Evolutionary conservation across 2,329 filamentous ascomycete genomes (phyloP), one percentile per base, ranked within the genome.

Genomic region (Escovopsis weberi): DNA sequence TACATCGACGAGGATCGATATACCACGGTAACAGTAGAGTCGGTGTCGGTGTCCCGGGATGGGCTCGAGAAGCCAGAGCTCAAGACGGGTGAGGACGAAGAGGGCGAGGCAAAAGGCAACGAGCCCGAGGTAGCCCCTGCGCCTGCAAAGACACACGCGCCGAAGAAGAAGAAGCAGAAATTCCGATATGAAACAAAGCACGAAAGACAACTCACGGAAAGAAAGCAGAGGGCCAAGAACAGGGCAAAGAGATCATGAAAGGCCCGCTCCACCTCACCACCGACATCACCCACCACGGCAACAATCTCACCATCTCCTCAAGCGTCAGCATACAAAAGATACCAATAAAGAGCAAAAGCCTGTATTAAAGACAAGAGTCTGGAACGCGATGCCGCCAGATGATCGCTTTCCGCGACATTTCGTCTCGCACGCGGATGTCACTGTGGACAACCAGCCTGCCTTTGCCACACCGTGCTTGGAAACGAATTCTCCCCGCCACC

Each of bases 1-100:
- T 98, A 95, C 63, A 76, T 95, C 50, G 91, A 98, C 60, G 91
- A 96, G 59, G 89, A 95, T 60, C 84, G 83, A 57, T 95, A 86
- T 59, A 96, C 91, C 1, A 94, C 86, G 1, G 91, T 98, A 26
- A 95, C 85, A 0, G 80, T 98, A 1, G 89, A 95, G 59, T 82
- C 84, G 10, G 86, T 98, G 51, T 82, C 81, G 48, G 74, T 93
- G 12, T 80, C 82, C 11, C 76, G 77, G 50, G 78, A 87, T 43
- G 85, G 85, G 1, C 64, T 93, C 39, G 70, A 75, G 45, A 80
- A 74, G 52, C 60, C 64, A 4, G 59, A 66, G 37, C 51, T 48
- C 5, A 55, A 59, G 9, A 59, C 61, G n/a, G 61, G 65, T 19
- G 58, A 61, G 5, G 59, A 60, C 40, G 51, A 53, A n/a, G 53